Evolutionary conservation across 306 rosid species (phyloP), one percentile per base, ranked within the genome.

Genomic region (Rosa multiflora): DNA sequence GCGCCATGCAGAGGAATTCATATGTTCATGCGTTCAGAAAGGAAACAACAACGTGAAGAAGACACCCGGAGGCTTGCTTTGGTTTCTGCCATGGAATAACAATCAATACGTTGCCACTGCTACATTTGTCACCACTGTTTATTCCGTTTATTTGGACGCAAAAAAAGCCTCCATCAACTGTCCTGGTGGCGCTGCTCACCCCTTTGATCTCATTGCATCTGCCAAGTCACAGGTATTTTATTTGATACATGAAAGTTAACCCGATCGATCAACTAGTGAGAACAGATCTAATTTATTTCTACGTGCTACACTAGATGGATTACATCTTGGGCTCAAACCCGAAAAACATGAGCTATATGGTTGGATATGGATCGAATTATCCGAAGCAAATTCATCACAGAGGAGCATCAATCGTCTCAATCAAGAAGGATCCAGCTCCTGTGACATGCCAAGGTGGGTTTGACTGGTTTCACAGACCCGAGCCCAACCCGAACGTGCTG

Each of bases 381-480:
- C 89, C 88, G 0, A 69, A 58, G 10, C 76, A 80, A 4, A 42
- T 80, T 78, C 90, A 87, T 74, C 94, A 90, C 14, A 87, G 91
- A 77, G 92, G 63, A 74, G 87, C 89, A 42, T 90, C 89, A 17
- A 85, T 88, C 47, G 72, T 76, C 21, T 88, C 92, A 14, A 72
- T 85, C 3, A 91, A 73, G 42, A 2, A 1, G 0, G 42, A 87
- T 11, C 52, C 21, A 0, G 5, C 70, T 4, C 76, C 61, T 3
- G 83, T 88, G 9, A 14, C 83, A 6, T 88, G 92, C 71, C 0
- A 80, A 61, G 90, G 73, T 0, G 91, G 90, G 0, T 85, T 18
- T 43, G 75, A 55, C 0, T 8, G 61, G 61, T 53, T 53, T 53
- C 26, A 53, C 61, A 53, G 20, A 53, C 61, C 4, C 4, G 70